phyloP scores from a whole-genome alignment of 371 early-diverging fungal genomes.

The Syncephalastrum racemosum region DNA sequence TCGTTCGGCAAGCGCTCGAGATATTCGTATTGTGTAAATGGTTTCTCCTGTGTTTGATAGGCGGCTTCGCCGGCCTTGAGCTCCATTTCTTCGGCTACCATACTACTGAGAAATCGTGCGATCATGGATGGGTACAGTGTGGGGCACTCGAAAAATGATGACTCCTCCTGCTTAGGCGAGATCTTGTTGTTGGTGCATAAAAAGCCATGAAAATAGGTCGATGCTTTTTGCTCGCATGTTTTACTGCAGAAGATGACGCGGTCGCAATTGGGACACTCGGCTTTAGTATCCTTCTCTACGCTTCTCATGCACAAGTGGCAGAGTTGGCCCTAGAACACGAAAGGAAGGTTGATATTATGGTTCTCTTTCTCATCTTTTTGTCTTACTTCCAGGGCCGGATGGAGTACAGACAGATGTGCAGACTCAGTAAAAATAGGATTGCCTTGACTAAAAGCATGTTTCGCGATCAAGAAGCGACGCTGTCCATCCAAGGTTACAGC shows the following conservation, averaged over 20 bases:
- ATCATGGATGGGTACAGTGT: slow-evolving; percentile 69
- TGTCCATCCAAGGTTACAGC: no score
- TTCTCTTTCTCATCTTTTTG: not conserved
- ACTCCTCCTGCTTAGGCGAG: slow-evolving; percentile 22
- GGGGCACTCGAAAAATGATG: slow-evolving; percentile 38
- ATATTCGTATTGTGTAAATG: slow-evolving; percentile 74
- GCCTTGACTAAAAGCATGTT: not conserved
- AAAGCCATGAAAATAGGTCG: slow-evolving; percentile 64
- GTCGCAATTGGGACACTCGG: slow-evolving; percentile 57
- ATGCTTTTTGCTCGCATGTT: slow-evolving; percentile 56
- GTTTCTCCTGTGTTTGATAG: slow-evolving; percentile 47
- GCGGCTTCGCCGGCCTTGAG: slow-evolving; percentile 30
- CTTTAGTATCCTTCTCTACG: slow-evolving; percentile 29
- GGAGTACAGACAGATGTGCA: not conserved
- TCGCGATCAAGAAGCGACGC: no score
- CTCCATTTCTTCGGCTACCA: slow-evolving; percentile 73
- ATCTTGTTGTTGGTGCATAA: slow-evolving; percentile 59
- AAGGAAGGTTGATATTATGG: no score
- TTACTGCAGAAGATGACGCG: slow-evolving; percentile 65
- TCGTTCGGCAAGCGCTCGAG: slow-evolving; percentile 74
- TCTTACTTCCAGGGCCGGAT: not conserved
- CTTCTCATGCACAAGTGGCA: slow-evolving; percentile 72
- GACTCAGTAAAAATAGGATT: not conserved
- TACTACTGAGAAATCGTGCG: slow-evolving; percentile 70
- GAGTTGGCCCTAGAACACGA: slow-evolving; percentile 35